Conservation (phyloP, 163 green algal genomes). For the Chlorella variabilis region DNA sequence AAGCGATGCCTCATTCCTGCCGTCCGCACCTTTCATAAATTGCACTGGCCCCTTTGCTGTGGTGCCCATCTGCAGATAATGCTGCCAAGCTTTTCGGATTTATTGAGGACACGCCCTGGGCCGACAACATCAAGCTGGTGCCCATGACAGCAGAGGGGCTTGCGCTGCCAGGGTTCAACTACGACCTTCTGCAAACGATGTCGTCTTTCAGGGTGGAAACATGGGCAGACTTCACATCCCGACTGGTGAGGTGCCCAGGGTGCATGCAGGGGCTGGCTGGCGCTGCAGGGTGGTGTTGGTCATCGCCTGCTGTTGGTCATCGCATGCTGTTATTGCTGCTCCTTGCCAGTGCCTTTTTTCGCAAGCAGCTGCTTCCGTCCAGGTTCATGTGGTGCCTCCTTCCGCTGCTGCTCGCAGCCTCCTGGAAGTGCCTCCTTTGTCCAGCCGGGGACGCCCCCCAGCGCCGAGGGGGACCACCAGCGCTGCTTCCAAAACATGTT, state of each 20-base stretch:
- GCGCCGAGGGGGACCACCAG: slow-evolving; percentile 9
- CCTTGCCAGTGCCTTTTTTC: too few species aligned
- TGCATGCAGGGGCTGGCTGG: too few species aligned
- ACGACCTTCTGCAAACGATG: slow-evolving; percentile 19
- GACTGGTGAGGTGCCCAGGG: slow-evolving; percentile 24
- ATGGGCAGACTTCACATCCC: slow-evolving; percentile 3
- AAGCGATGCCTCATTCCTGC: too few species aligned
- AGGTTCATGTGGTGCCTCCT: too few species aligned
- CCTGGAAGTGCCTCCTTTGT: background rate
- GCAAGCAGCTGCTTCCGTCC: too few species aligned
- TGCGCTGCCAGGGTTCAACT: background rate
- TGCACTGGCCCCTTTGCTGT: background rate
- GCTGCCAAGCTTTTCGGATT: slow-evolving; percentile 17
- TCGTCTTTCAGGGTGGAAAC: slow-evolving; percentile 11
- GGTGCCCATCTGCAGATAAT: background rate
- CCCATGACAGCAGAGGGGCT: slow-evolving; percentile 11
- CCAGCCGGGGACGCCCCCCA: background rate
- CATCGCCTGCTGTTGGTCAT: too few species aligned
- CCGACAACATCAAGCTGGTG: slow-evolving; percentile 4
- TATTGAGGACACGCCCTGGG: slow-evolving; percentile 7
- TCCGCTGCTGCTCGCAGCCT: background rate
- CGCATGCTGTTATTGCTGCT: too few species aligned
- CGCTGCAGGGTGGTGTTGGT: too few species aligned
- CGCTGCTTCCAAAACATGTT: slow-evolving; percentile 25
- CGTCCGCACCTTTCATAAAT: too few species aligned